These are phyloP conservation scores for Fusarium oxysporum DNA, from an alignment of 2,329 filamentous ascomycete genomes.

Conservation along the genomic window DNA sequence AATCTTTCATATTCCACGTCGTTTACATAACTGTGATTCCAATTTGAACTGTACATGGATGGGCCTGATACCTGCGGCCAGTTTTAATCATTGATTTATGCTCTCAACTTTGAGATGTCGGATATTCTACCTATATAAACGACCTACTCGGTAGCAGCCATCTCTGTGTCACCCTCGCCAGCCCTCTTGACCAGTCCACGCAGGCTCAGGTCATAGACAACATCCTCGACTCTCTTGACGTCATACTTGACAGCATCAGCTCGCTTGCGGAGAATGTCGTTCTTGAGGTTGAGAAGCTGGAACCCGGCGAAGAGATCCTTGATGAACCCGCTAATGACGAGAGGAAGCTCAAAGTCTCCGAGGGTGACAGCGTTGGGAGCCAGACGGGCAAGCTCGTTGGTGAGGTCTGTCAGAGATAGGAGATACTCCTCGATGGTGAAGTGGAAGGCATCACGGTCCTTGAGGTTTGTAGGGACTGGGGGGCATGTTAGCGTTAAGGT, in stretches of 20 bases:
- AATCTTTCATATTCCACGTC: conserved; percentile 12
- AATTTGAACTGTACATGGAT: not conserved
- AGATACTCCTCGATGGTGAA: conserved; percentile 98
- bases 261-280: conserved; percentile 87
- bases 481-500: not conserved
- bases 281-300: conserved; percentile 97
- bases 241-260: conserved; percentile 96
- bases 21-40: not conserved
- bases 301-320: conserved; percentile 97
- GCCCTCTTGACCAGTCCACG: conserved; percentile 78
- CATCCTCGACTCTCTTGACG: conserved; percentile 97
- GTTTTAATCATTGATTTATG: not conserved
- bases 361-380: conserved; percentile 92
- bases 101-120: not conserved
- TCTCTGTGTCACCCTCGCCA: conserved; percentile 51
- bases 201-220: conserved; percentile 94
- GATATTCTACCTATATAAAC: not conserved
- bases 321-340: conserved; percentile 90
- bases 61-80: not conserved
- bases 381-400: conserved; percentile 90
- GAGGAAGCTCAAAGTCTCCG: conserved; percentile 85
- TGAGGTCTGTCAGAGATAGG: conserved; percentile 84
- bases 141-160: conserved; percentile 50
- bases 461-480: conserved; percentile 88
- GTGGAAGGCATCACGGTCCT: conserved; percentile 91